Conservation (phyloP, 2,329 filamentous ascomycete genomes). For the Gremmenia infestans region DNA sequence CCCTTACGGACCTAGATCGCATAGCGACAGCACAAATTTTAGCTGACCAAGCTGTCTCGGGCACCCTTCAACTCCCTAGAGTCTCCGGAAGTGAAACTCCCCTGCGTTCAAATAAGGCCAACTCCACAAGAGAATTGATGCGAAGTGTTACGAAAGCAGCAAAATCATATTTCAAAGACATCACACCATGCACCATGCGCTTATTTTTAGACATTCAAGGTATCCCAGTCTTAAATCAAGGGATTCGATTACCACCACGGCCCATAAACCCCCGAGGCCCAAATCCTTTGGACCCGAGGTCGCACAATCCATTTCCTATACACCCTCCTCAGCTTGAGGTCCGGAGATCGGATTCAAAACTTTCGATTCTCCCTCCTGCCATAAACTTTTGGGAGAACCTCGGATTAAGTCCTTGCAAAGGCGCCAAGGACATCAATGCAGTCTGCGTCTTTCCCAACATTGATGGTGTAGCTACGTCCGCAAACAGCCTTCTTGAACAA, state of each 20-base stretch:
- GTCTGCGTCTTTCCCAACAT: slow-evolving; percentile 67
- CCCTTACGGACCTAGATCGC: slow-evolving; percentile 50
- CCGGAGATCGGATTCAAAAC: slow-evolving; percentile 60
- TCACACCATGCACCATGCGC: slow-evolving; percentile 40
- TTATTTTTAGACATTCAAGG: slow-evolving; percentile 54
- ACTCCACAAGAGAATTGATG: slow-evolving; percentile 30
- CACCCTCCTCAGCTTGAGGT: slow-evolving; percentile 67
- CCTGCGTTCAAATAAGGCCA: slow-evolving; percentile 8
- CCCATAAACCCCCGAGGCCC: slow-evolving; percentile 23
- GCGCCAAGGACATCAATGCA: slow-evolving; percentile 64
- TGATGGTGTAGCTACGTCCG: slow-evolving; percentile 56
- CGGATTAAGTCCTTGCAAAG: slow-evolving; percentile 66
- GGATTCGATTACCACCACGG: slow-evolving; percentile 40
- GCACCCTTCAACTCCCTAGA: slow-evolving; percentile 34
- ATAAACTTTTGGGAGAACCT: slow-evolving; percentile 78
- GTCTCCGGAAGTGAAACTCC: slow-evolving; percentile 3
- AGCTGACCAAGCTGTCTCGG: slow-evolving; percentile 62
- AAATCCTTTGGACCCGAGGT: slow-evolving; percentile 30
- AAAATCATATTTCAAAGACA: slow-evolving; percentile 41
- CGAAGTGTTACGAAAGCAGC: slow-evolving; percentile 41
- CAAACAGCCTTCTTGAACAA: slow-evolving; percentile 60
- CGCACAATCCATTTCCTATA: slow-evolving; percentile 55
- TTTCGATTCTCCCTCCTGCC: slow-evolving; percentile 71
- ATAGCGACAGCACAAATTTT: slow-evolving; percentile 66
- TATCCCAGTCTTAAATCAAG: slow-evolving; percentile 48